Base-by-base conservation (phyloP, 169 alveolate species). In the Babesia bovis region DNA sequence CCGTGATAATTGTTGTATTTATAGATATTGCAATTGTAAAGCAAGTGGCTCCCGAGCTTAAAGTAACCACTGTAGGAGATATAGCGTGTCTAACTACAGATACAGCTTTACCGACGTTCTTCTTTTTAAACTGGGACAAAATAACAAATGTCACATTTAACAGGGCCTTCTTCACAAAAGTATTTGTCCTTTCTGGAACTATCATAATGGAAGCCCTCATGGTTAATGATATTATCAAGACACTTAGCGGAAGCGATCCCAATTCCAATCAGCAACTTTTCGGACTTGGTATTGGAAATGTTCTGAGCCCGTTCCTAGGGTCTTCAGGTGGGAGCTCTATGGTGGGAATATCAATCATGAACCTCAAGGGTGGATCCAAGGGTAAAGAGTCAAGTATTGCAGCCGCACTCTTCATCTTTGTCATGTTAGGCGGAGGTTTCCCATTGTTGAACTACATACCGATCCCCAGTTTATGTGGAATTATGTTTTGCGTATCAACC, bases 251-350 rank as follows among this genome's bases (percentile, higher is more conserved):
- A 9, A 79, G 45, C 25, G 91, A 84, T 36, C 88, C 90, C 32
- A 84, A 88, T 68, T 81, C 90, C 4, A 88, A 88, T 67, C 88
- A 88, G 55, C 89, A 87, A 19, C 30, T 88, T n/a, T 88, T 88
- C 65, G 86, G 90, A 12, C 90, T 88, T 42, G 89, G 89, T 32
- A 63, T 88, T 50, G 93, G 91, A 9, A 88, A 88, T 42, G 17
- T 84, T 36, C 59, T 88, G 21, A 70, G 89, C 26, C 52, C 91
- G 13, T 66, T 90, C 61, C 69, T 90, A 68, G 90, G 94, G 19
- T 89, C 91, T 45, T 69, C 85, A 42, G 92, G 92, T 17, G 94
- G 94, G 21, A 83, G 92, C 66, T 84, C 94, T 53, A 85, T 87
- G 92, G 86, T 90, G 36, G 94, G 92, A 4, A 66, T 90, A 9